Evolutionary conservation across 23 red algal species (phyloP).

Genomic region (Agarophyton chilense): DNA sequence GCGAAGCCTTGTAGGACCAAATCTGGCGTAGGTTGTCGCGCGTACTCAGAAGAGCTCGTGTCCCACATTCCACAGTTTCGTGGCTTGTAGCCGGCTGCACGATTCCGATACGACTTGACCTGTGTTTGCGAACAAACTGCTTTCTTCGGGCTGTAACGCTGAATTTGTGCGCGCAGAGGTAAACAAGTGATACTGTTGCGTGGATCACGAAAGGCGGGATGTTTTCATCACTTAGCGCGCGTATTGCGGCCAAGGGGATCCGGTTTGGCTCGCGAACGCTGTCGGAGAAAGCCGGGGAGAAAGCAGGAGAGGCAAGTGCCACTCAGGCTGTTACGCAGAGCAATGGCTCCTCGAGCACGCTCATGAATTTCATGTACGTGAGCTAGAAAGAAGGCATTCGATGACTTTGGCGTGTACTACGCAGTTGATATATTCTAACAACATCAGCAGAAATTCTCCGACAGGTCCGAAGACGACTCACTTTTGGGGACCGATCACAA

Average conservation of each 20-base stretch:
- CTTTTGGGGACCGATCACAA: slow-evolving; percentile 97
- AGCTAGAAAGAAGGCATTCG: neutral
- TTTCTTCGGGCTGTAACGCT: neutral
- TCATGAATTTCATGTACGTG: slow-evolving; percentile 17
- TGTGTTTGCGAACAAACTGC: neutral
- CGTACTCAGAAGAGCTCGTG: too few species aligned
- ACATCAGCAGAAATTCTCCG: slow-evolving; percentile 60
- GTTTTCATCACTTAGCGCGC: slow-evolving; percentile 30
- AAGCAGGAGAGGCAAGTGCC: neutral
- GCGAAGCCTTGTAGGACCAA: too few species aligned
- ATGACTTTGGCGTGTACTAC: neutral
- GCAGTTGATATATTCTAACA: neutral
- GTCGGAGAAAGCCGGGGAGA: slow-evolving; percentile 35
- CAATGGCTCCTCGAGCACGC: neutral
- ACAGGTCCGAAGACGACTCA: slow-evolving; percentile 97
- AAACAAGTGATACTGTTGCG: neutral
- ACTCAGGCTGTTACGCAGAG: neutral
- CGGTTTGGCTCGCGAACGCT: slow-evolving; percentile 14
- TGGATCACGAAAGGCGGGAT: neutral
- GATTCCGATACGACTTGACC: neutral
- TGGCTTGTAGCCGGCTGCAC: neutral
- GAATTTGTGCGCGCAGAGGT: neutral
- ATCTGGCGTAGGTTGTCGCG: too few species aligned
- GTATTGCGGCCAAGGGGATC: neutral
- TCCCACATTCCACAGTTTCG: neutral